Percentiles rank a stretch among this genome's conserved stretches.
Evolutionary conservation across 208 protist genomes (phyloP).

Genomic region (Acanthamoeba royreba): DNA sequence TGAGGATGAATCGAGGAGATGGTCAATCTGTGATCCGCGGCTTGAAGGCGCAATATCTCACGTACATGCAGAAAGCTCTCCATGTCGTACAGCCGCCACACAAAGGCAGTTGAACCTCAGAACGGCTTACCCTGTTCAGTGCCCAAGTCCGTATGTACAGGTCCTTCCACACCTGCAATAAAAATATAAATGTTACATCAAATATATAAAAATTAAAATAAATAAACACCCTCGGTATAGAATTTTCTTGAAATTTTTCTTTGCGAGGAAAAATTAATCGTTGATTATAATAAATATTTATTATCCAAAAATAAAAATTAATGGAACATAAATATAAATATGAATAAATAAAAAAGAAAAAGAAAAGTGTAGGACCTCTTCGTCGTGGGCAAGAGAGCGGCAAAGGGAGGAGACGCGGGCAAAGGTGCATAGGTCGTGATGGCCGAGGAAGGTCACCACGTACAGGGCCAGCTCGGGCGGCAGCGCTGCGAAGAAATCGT

Average conservation of each 20-base stretch:
- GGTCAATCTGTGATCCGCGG: background rate
- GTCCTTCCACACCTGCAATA: background rate
- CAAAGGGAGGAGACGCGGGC: background rate
- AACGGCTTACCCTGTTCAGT: background rate
- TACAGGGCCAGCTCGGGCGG: conserved; percentile 20
- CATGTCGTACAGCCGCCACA: background rate
- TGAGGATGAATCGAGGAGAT: background rate
- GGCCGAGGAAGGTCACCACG: background rate
- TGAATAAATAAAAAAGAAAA: too few relatives aligned
- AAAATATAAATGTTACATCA: too few relatives aligned
- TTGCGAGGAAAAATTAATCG: too few relatives aligned
- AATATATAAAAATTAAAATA: too few relatives aligned
- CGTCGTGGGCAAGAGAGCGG: background rate
- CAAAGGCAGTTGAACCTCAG: background rate
- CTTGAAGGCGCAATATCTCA: background rate
- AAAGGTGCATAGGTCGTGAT: background rate
- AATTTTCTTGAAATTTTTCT: too few relatives aligned
- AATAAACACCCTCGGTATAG: too few relatives aligned
- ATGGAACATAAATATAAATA: too few relatives aligned
- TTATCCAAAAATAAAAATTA: too few relatives aligned
- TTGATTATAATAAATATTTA: too few relatives aligned
- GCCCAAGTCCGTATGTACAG: background rate
- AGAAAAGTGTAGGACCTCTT: too few relatives aligned
- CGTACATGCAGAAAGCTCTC: background rate
- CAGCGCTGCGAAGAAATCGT: background rate